phyloP scores from a whole-genome alignment of 805 yeast genomes.

The Myxozyma neglecta region DNA sequence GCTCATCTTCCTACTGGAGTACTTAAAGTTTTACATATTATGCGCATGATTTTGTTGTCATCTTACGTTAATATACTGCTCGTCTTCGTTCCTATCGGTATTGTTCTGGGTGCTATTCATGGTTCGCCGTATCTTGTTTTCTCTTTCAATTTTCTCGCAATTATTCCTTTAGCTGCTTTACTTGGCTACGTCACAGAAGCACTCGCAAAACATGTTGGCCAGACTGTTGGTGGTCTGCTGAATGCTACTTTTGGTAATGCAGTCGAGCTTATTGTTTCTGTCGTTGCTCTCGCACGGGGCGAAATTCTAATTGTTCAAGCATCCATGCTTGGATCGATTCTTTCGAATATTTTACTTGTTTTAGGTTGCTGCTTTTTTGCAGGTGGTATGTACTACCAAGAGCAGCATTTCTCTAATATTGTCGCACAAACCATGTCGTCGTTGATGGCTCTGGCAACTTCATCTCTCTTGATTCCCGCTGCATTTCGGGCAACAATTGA shows the following conservation, averaged over 20 bases:
- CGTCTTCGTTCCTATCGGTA: conserved; percentile 85
- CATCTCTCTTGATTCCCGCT: conserved; percentile 89
- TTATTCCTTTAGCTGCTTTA: conserved; percentile 87
- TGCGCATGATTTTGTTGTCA: conserved; percentile 15
- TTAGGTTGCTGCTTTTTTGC: conserved; percentile 93
- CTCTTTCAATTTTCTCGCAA: conserved; percentile 78
- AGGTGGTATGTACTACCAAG: conserved; percentile 84
- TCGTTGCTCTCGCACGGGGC: conserved; percentile 80
- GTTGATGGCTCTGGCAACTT: conserved; percentile 83
- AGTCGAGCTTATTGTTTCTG: conserved; percentile 90
- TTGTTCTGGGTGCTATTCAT: conserved; percentile 62
- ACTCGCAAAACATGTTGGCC: conserved; percentile 81
- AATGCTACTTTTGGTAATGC: conserved; percentile 99
- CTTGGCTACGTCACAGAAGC: conserved; percentile 94
- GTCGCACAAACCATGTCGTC: conserved; percentile 98
- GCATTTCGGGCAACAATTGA: conserved; percentile 81
- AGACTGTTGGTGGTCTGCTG: conserved; percentile 87
- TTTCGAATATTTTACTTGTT: conserved; percentile 84
- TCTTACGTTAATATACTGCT: conserved; percentile 73
- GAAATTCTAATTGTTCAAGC: conserved; percentile 96
- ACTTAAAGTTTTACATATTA: neutral
- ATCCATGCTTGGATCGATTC: conserved; percentile 91
- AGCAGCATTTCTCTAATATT: conserved; percentile 89
- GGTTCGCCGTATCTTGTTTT: conserved; percentile 61
- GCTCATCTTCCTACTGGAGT: conserved; percentile 2